Evolutionary conservation across 306 rosid species (phyloP), one percentile per base, ranked within the genome.

Genomic region (Begonia loranthoides): DNA sequence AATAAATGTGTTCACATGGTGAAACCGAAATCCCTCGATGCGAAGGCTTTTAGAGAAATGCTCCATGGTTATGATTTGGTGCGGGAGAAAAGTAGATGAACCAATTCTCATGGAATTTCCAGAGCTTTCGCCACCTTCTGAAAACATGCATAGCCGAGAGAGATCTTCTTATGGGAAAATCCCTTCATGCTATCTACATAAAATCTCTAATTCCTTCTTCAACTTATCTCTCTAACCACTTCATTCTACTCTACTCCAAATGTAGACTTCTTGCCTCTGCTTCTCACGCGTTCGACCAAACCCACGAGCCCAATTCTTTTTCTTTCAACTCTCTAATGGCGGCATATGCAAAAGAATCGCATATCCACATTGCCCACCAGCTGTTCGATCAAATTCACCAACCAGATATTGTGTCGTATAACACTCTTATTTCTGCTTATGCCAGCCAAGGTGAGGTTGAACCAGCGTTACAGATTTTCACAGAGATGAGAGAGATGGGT

Each of bases 341-440:
- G 0, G 75, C 79, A 0, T 74, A 65, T 3, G 67, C 69, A 0
- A 54, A 65, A 51, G 55, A 44, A 63, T 69, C 70, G 4, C 55
- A 61, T 3, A 15, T 19, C 59, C 49, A 9, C 45, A 36, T 56
- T 66, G 76, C 79, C 17, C 70, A 41, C 67, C 66, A 66, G 1
- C 41, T 74, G 76, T 74, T 74, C 39, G 70, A 74, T 15, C 53
- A 56, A 57, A 69, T 74, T 15, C 76, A 72, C 12, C 55, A 61
- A 0, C 79, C 61, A 49, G 75, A 74, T 66, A 39, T 66, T 39
- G 75, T 74, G 13, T 86, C 95, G 6, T 86, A 76, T 28, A 86
- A 86, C 68, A 59, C 88, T 52, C 78, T 86, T 39, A 77, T 86
- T 13, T 71, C 72, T 47, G 72, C 83, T 4, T 71, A 86, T 60